A percentile compares a stretch with the other conserved stretches of the same genome.
These are phyloP conservation scores for Cryptomeria japonica DNA, from an alignment of 75 land plant genomes.

Conservation along the genomic window DNA sequence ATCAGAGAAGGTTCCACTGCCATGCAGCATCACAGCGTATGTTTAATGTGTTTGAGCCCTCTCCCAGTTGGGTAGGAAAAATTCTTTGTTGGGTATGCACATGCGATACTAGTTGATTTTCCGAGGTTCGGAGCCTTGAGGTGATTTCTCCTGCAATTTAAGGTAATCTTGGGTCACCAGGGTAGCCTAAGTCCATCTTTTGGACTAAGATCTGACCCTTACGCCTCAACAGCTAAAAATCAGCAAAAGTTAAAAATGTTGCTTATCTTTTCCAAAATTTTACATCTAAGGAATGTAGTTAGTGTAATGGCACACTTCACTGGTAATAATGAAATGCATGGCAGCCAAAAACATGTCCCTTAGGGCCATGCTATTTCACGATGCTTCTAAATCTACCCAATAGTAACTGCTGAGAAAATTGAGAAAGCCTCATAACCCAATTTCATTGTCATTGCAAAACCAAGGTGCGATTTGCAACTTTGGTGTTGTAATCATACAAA, in stretches of 20 bases:
- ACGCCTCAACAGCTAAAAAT: not conserved
- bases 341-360: not conserved
- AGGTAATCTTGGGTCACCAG: not conserved
- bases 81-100: not conserved
- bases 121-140: not conserved
- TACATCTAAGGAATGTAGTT: too few relatives aligned
- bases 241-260: not conserved
- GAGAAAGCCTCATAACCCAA: not conserved
- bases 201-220: not conserved
- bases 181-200: not conserved
- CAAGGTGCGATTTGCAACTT: too few relatives aligned
- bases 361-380: not conserved
- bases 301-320: not conserved
- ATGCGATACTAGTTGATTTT: not conserved
- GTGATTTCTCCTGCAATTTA: not conserved
- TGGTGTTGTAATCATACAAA: not conserved
- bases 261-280: not conserved
- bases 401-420: not conserved
- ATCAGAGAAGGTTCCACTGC: not conserved
- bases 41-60: not conserved
- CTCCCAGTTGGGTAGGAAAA: not conserved
- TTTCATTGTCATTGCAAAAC: not conserved
- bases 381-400: not conserved
- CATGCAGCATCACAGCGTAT: not conserved
- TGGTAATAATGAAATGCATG: not conserved